These are phyloP conservation scores for Naganishia vishniacii DNA, from an alignment of 768 basidiomycete genomes.

Conservation along the genomic window DNA sequence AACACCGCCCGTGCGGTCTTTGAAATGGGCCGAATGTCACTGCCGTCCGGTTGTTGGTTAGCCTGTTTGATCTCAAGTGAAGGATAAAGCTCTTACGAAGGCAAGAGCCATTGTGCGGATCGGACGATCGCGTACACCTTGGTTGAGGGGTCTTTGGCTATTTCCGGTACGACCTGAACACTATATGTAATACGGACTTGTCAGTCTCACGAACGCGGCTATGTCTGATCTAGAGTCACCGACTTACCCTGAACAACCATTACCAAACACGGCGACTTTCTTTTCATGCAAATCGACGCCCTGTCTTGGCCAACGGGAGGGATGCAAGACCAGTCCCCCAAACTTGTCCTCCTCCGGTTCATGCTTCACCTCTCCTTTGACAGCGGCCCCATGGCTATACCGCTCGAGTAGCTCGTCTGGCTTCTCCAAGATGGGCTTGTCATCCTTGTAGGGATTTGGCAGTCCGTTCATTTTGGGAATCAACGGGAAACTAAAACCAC, in stretches of 20 bases:
- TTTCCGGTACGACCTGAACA: slow-evolving; percentile 28
- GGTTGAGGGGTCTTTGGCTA: slow-evolving; percentile 27
- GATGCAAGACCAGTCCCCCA: slow-evolving; percentile 29
- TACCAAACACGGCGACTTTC: slow-evolving; percentile 31
- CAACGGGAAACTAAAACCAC: slow-evolving; percentile 31
- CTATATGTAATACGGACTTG: not conserved
- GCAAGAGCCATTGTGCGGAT: slow-evolving; percentile 32
- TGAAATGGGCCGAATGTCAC: slow-evolving; percentile 19
- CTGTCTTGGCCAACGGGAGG: slow-evolving; percentile 28
- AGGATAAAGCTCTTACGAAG: slow-evolving; percentile 1
- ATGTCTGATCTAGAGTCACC: not conserved
- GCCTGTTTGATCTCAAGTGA: not conserved
- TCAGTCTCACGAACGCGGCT: not conserved
- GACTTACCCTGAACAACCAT: slow-evolving; percentile 32
- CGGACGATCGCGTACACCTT: slow-evolving; percentile 29
- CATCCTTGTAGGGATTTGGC: slow-evolving; percentile 22
- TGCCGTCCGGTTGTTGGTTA: not conserved
- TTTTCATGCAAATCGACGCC: slow-evolving; percentile 28
- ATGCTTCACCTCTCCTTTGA: not conserved
- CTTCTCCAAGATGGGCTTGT: slow-evolving; percentile 16
- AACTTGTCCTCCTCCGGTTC: slow-evolving; percentile 23
- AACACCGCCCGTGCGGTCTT: not conserved
- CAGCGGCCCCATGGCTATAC: slow-evolving; percentile 4
- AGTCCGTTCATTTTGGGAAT: slow-evolving; percentile 29
- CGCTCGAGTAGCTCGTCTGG: slow-evolving; percentile 1